Evolutionary conservation across 2,329 filamentous ascomycete species (phyloP).

Genomic region (Orbilia quercus): DNA sequence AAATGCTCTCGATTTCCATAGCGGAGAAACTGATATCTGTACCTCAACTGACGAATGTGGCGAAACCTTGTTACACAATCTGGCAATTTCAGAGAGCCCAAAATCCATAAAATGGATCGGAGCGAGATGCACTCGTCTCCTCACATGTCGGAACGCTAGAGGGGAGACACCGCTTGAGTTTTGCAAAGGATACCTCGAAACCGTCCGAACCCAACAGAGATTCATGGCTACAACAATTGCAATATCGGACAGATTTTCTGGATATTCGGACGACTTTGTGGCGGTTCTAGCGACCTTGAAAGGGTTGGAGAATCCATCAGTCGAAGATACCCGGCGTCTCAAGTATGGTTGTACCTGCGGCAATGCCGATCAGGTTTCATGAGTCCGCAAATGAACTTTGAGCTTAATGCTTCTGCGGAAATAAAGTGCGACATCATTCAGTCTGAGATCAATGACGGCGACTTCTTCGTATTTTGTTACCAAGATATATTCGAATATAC

Average conservation of each 20-base stretch:
- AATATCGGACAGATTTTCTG: slow-evolving; percentile 62
- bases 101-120: slow-evolving; percentile 10
- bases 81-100: slow-evolving; percentile 60
- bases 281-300: slow-evolving; percentile 60
- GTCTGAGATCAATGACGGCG: slow-evolving; percentile 56
- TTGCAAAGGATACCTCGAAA: slow-evolving; percentile 61
- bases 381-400: slow-evolving; percentile 62
- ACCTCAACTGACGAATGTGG: slow-evolving; percentile 29
- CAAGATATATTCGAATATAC: slow-evolving; percentile 58
- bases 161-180: slow-evolving; percentile 62
- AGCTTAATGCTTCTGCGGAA: slow-evolving; percentile 61
- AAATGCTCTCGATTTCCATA: slow-evolving; percentile 37
- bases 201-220: slow-evolving; percentile 57
- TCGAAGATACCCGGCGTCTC: slow-evolving; percentile 59
- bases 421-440: slow-evolving; percentile 57
- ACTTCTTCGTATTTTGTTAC: slow-evolving; percentile 56
- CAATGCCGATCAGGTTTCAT: slow-evolving; percentile 63
- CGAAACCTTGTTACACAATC: slow-evolving; percentile 57
- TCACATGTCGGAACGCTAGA: slow-evolving; percentile 37
- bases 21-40: slow-evolving; percentile 53
- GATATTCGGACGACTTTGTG: slow-evolving; percentile 60
- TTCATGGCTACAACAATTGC: slow-evolving; percentile 26
- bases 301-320: slow-evolving; percentile 46
- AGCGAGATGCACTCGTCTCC: background rate
- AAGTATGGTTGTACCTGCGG: slow-evolving; percentile 63